These are phyloP conservation scores for Phytophthora colocasiae DNA, from an alignment of 352 stramenopile species.

Conservation along the genomic window DNA sequence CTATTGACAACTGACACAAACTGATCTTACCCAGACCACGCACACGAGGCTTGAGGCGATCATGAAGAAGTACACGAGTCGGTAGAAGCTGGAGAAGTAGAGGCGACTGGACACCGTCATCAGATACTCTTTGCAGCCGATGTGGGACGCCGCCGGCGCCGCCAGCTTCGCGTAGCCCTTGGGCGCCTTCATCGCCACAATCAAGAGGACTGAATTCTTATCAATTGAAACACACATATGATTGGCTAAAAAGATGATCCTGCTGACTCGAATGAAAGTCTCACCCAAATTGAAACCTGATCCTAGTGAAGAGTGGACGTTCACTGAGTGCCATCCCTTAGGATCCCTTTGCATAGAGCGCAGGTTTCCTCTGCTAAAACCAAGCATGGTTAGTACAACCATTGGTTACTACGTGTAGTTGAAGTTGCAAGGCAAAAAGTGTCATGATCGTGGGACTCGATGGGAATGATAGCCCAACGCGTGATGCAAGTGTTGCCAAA, in stretches of 20 bases:
- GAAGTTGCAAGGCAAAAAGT: constrained; percentile 21
- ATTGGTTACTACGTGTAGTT: background rate
- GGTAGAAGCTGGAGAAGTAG: constrained; percentile 86
- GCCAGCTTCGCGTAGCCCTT: constrained; percentile 50
- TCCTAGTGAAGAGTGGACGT: background rate
- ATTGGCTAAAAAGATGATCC: constrained; percentile 29
- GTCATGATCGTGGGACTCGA: constrained; percentile 26
- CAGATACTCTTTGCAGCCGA: constrained; percentile 73
- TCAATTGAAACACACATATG: background rate
- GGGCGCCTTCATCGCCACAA: constrained; percentile 12
- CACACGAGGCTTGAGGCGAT: constrained; percentile 75
- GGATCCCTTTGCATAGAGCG: constrained; percentile 15
- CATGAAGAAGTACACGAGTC: constrained; percentile 84
- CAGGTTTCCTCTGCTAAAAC: background rate
- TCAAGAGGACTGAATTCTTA: constrained; percentile 16
- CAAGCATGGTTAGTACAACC: constrained; percentile 11
- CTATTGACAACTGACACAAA: background rate
- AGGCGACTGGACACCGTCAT: constrained; percentile 81
- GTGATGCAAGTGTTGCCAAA: constrained; percentile 13
- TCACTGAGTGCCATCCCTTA: constrained; percentile 3
- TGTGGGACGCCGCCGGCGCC: constrained; percentile 28
- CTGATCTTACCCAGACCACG: constrained; percentile 65
- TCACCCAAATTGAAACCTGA: background rate
- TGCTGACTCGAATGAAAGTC: constrained; percentile 14
- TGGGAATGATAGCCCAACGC: constrained; percentile 19